Evolutionary conservation across 2,329 filamentous ascomycete genomes (phyloP), one percentile per base, ranked within the genome.

Genomic region (Rhynchosporium agropyri): DNA sequence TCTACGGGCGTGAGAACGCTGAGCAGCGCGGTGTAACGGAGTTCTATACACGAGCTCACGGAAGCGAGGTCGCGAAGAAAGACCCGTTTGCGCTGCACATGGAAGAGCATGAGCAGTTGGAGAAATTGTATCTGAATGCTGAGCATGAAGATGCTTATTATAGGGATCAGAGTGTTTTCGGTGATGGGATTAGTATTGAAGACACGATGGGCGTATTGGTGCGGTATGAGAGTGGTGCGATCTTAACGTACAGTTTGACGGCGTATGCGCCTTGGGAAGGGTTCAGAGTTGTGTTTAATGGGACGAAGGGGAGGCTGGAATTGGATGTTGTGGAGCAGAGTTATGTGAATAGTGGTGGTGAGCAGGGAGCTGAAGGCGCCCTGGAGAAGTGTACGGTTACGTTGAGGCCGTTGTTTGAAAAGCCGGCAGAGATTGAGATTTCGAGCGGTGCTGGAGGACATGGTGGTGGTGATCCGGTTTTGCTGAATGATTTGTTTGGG

Each of bases 201-300:
- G 85, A 88, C 68, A 87, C 84, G 0, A 85, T 87, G 84, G 84
- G 79, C 45, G 74, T 87, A 29, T 76, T 88, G 51, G 82, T 87
- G 28, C 76, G 80, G 57, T 88, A 88, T 69, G 76, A 77, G 20
- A 84, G 79, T 58, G 82, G 83, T 2, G 83, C 83, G 0, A 80
- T 84, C 31, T 74, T 87, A 71, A 86, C 84, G 0, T 88, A 87
- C 69, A 84, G 78, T 28, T 74, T 84, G 10, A 83, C 81, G 0
- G 84, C 85, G 0, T 88, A 87, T 62, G 83, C 84, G 3, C 85
- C 85, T 0, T 87, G 84, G 83, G 84, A 86, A 65, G 84, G 84
- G 0, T 85, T 85, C 74, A 77, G 83, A 0, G 81, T 84, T 12
- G 80, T 75, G 63, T 84, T 86, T 71, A 86, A 84, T 68, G 83